phyloP scores from a whole-genome alignment of 176 grass and related monocot species.

The Thinopyrum elongatum region DNA sequence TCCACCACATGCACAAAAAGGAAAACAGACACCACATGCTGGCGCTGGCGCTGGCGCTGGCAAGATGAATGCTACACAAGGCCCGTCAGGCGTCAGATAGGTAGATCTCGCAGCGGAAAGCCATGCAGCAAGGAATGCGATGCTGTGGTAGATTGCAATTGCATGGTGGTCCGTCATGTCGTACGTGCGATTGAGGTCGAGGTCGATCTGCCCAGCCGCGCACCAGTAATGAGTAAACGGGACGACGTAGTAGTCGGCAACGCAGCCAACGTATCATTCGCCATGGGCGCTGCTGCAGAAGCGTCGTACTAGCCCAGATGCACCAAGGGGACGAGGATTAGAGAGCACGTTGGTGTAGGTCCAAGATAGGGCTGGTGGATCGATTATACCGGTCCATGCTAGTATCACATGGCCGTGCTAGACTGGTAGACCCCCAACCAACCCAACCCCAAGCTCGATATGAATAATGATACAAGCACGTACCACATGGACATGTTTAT shows the following conservation, averaged over 20 bases:
- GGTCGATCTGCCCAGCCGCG: too few species aligned
- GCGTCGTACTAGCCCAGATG: background rate
- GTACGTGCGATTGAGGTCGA: background rate
- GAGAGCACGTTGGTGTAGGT: background rate
- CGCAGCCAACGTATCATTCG: background rate
- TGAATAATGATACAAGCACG: background rate
- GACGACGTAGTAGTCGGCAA: background rate
- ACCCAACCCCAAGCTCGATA: background rate
- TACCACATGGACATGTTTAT: background rate
- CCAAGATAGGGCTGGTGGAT: background rate
- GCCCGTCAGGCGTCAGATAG: too few species aligned
- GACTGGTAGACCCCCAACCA: background rate
- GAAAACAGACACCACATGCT: background rate
- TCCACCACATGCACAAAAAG: too few species aligned
- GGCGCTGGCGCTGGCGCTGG: too few species aligned
- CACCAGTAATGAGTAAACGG: background rate
- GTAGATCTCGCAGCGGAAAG: background rate
- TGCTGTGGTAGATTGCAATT: background rate
- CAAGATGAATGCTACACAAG: too few species aligned
- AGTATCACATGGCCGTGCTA: background rate
- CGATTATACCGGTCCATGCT: background rate
- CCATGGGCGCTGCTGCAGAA: background rate
- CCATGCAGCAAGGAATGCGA: background rate
- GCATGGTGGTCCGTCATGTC: background rate
- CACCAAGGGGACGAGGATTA: too few species aligned